A percentile compares a stretch with the other conserved stretches of the same genome.
Conservation (phyloP, 2,329 filamentous ascomycete genomes). For the Epichloe baconii region DNA sequence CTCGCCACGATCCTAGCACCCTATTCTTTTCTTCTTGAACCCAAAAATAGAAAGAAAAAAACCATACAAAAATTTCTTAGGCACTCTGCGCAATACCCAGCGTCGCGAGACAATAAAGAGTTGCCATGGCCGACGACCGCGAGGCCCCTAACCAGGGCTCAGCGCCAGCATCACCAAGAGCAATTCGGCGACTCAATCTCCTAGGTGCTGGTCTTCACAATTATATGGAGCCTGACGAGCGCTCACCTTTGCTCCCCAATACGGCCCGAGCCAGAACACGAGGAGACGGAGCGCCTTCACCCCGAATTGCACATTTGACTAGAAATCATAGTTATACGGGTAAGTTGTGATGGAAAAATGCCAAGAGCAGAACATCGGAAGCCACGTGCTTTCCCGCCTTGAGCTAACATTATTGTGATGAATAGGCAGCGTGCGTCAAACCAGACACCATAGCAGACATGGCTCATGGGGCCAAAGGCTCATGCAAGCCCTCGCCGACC, state of each 20-base stretch:
- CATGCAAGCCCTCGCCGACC: conserved; percentile 46
- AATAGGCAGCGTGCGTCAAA: conserved; percentile 24
- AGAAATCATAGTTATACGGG: conserved; percentile 33
- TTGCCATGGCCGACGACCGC: conserved; percentile 19
- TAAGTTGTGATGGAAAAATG: conserved; percentile 11
- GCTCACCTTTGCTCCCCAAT: conserved; percentile 27
- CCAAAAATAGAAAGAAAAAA: background rate
- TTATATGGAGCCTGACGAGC: conserved; percentile 26
- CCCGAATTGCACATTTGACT: conserved; percentile 16
- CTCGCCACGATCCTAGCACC: background rate
- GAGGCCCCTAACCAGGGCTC: conserved; percentile 15
- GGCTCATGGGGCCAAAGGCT: conserved; percentile 49
- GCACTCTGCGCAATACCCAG: too few species aligned
- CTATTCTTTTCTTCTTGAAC: background rate
- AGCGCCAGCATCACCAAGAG: conserved; percentile 21
- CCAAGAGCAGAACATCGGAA: background rate
- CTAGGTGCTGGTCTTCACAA: conserved; percentile 15
- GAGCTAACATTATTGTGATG: background rate
- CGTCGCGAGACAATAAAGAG: background rate
- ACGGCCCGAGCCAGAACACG: conserved; percentile 29
- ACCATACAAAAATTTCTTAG: too few species aligned
- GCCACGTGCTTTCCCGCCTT: background rate
- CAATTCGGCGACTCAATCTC: conserved; percentile 15
- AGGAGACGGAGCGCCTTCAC: conserved; percentile 21
- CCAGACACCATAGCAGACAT: conserved; percentile 41